Base-by-base conservation (phyloP, 371 early-diverging fungal genomes). In the Apophysomyces elegans region DNA sequence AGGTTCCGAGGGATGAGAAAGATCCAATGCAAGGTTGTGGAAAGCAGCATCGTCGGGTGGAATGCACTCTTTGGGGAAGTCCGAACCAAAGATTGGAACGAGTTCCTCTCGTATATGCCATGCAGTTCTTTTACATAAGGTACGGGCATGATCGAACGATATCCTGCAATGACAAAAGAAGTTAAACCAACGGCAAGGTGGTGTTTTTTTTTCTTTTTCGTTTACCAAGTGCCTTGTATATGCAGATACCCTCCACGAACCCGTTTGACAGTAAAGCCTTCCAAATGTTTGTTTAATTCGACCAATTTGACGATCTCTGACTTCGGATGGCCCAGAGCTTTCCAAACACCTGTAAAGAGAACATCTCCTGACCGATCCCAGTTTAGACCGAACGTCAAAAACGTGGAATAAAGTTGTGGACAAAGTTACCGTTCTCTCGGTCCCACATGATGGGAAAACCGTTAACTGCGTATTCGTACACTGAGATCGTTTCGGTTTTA, bases 371-470 rank as follows among this genome's bases (percentile, higher is more conserved):
- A 50, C 4, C 7, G 21, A 21, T 21, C 21, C 8, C 16, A 21
- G 32, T 26, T 8, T 18, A 9, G 21, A 7, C 7, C 9, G 21
- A 18, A 18, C 32, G 54, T 50, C 54, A 50, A 50, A 50, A 16
- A 8, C 7, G 21, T 21, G 16, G 21, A 21, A 21, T 18, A 21
- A 50, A 13, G 41, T 41, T 41, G 8, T 41, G 41, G 41, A 18
- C 21, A 50, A 18, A 50, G 21, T 50, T 50, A 50, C 54, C 54
- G 21, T 50, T 50, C 54, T 50, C 54, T 50, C 54, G 54, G 54
- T 50, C 54, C 54, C 54, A 50, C 54, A 50, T 50, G 35, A 50
- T 50, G 21, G 54, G 54, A 21, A 50, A 50, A 18, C 54, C 54
- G 21, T 50, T 50, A 26, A 50, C 21, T 21, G 54, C 21, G 21